phyloP scores from a whole-genome alignment of 2,329 filamentous ascomycete genomes.

The Colletotrichum godetiae region DNA sequence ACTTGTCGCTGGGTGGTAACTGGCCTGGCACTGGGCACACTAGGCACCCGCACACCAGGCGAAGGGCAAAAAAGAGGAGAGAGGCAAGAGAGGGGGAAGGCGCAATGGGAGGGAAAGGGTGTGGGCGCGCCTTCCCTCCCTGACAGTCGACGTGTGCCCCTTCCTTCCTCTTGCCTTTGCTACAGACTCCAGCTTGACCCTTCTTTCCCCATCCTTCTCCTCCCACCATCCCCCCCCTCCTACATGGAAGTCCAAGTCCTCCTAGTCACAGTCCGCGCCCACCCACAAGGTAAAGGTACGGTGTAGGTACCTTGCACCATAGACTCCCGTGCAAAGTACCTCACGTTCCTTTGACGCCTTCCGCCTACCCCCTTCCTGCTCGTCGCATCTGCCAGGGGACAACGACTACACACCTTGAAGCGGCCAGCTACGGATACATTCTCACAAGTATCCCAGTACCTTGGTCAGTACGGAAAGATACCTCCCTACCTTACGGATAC shows the following conservation, averaged over 20 bases:
- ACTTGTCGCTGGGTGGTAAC: not conserved
- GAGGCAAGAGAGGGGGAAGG: conserved; percentile 29
- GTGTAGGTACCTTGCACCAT: conserved; percentile 24
- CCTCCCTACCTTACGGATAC: not conserved
- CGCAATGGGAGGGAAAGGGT: conserved; percentile 2
- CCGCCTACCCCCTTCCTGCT: conserved; percentile 2
- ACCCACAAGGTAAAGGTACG: conserved; percentile 29
- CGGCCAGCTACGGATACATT: conserved; percentile 1
- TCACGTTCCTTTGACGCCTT: conserved; percentile 15
- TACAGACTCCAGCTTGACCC: conserved; percentile 14
- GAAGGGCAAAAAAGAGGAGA: conserved; percentile 10
- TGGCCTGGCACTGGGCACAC: conserved; percentile 4
- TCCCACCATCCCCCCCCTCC: conserved; percentile 8
- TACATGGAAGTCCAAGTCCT: not conserved
- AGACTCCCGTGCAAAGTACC: conserved; percentile 22
- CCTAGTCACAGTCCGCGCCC: conserved; percentile 14
- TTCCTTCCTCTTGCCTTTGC: conserved; percentile 5
- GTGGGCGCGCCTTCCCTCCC: conserved; percentile 34
- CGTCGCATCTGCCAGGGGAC: conserved; percentile 2
- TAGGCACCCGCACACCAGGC: conserved; percentile 2
- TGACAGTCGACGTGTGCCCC: conserved; percentile 18
- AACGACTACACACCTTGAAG: conserved; percentile 4
- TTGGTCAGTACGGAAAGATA: conserved; percentile 20
- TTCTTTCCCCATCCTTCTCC: conserved; percentile 24
- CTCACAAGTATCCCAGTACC: conserved; percentile 25